These are phyloP conservation scores for Coemansia sp. DNA, from an alignment of 192 early-diverging fungal genomes.

Conservation along the genomic window DNA sequence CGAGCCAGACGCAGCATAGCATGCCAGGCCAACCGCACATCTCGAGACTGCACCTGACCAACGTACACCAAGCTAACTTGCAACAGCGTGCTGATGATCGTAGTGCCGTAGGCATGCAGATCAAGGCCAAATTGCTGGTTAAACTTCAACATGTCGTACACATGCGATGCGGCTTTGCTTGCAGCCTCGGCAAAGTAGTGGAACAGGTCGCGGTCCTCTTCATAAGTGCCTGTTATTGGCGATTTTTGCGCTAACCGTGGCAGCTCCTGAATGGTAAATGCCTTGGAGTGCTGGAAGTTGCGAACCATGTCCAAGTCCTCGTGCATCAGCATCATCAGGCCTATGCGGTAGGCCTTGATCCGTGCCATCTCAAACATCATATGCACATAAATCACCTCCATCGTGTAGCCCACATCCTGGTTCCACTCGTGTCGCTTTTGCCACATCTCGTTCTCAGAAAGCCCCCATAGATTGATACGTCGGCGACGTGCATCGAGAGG, in stretches of 20 bases:
- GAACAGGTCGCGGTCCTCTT: conserved; percentile 40
- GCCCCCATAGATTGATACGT: conserved; percentile 48
- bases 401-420: conserved; percentile 37
- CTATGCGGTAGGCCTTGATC: conserved; percentile 51
- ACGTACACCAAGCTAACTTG: conserved; percentile 50
- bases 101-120: conserved; percentile 40
- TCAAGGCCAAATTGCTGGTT: conserved; percentile 50
- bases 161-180: conserved; percentile 23
- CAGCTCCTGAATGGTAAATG: conserved; percentile 31
- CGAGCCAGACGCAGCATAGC: conserved; percentile 53
- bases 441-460: conserved; percentile 53
- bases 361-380: conserved; percentile 49
- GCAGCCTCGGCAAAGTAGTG: conserved; percentile 17
- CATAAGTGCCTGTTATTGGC: conserved; percentile 18
- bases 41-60: conserved; percentile 44
- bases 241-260: conserved; percentile 10
- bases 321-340: conserved; percentile 44
- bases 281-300: conserved; percentile 52
- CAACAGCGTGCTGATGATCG: conserved; percentile 43
- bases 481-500: conserved; percentile 36
- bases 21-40: conserved; percentile 36
- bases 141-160: conserved; percentile 50
- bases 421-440: conserved; percentile 54
- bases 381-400: conserved; percentile 51
- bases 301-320: conserved; percentile 53